Evolutionary conservation across 805 yeast genomes (phyloP), one percentile per base, ranked within the genome.

Genomic region (Komagataella mondaviorum): DNA sequence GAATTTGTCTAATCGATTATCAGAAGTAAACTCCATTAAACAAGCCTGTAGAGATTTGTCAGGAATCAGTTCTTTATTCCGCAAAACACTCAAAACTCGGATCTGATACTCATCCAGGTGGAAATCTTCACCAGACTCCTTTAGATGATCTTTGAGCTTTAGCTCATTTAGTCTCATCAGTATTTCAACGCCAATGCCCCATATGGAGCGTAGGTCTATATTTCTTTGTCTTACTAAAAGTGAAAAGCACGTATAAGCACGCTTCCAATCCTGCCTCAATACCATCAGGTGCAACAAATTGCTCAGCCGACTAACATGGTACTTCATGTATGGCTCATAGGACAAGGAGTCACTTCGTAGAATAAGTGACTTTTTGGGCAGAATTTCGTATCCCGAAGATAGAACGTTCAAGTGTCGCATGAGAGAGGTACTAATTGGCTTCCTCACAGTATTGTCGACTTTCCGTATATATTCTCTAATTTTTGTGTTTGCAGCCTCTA

Each of bases 151-250:
- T 20, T 48, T 45, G 44, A 62, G 62, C 48, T 62, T 62, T 6
- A 54, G 46, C 47, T 58, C 59, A 51, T 60, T 63, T 48, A 63
- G 48, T 22, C 60, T 51, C 36, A 59, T 58, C 20, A 83, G 59
- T 4, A 83, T 77, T 53, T 78, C 82, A 4, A 79, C 62, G 0
- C 85, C 89, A 0, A 82, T 44, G 0, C 84, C 76, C 90, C 90
- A 85, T 8, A 83, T 59, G 3, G 74, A 64, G 51, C 80, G 66
- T 5, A 82, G 60, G 59, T 84, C 87, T 8, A 77, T 70, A 1
- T 62, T 61, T 1, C 75, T 75, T 1, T 76, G 56, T 50, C 83
- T 61, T 2, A 80, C 60, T 20, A 85, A 60, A 1, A 78, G 51
- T 7, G 77, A 61, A 55, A 80, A 79, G 6, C 78, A 64, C 51